These are phyloP conservation scores for Xylaria sp. DNA, from an alignment of 495 filamentous ascomycete species.

Conservation along the genomic window DNA sequence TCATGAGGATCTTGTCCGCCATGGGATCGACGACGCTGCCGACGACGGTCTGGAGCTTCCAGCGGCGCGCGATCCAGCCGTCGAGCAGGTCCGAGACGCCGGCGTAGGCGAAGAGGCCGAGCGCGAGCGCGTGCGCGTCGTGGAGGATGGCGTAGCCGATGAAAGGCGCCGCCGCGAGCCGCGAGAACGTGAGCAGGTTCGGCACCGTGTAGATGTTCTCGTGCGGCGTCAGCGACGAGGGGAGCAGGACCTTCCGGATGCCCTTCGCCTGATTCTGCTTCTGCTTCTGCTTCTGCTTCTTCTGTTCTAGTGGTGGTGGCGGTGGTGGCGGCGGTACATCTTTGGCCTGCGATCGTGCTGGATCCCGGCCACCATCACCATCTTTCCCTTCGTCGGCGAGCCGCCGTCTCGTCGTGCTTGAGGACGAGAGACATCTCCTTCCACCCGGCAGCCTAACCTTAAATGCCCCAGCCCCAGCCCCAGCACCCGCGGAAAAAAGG, in stretches of 20 bases:
- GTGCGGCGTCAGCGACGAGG: conserved; percentile 63
- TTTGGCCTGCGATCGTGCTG: background rate
- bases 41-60: conserved; percentile 89
- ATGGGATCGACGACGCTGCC: conserved; percentile 97
- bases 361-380: background rate
- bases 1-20: conserved; percentile 97
- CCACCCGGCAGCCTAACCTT: background rate
- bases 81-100: conserved; percentile 91
- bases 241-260: conserved; percentile 53
- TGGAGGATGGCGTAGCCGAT: conserved; percentile 91
- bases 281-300: background rate
- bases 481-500: background rate
- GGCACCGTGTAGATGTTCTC: conserved; percentile 98
- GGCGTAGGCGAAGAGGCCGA: conserved; percentile 89
- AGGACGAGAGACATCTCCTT: conserved; percentile 6
- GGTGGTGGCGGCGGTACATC: too few relatives aligned
- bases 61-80: conserved; percentile 88
- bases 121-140: conserved; percentile 75
- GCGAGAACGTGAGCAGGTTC: conserved; percentile 88
- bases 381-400: background rate
- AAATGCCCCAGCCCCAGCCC: background rate
- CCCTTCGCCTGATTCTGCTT: conserved; percentile 28
- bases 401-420: background rate
- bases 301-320: too few relatives aligned
- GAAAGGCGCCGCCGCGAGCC: conserved; percentile 81